phyloP scores from a whole-genome alignment of 192 early-diverging fungal species.

The Linnemannia schmuckeri region DNA sequence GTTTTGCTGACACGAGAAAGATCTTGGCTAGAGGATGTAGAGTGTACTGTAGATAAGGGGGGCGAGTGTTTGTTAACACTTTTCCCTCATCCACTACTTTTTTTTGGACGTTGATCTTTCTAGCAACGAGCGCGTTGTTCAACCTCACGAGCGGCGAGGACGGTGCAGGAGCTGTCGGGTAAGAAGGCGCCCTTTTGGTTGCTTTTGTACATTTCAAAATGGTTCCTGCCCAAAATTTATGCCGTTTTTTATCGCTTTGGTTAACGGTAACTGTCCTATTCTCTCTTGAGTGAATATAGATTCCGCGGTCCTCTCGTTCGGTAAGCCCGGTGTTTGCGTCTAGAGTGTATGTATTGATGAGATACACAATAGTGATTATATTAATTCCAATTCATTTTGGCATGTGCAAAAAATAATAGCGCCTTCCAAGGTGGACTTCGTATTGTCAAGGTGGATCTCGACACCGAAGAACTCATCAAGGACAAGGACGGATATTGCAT shows the following conservation, averaged over 20 bases:
- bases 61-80: neutral
- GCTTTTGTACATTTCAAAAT: too few relatives aligned
- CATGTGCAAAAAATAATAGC: conserved; percentile 12
- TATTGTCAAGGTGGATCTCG: conserved; percentile 69
- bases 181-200: neutral
- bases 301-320: conserved; percentile 17
- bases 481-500: conserved; percentile 62
- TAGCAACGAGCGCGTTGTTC: conserved; percentile 49
- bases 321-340: neutral
- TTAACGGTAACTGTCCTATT: neutral
- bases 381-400: neutral
- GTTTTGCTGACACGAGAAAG: too few relatives aligned
- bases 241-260: conserved; percentile 5
- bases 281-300: conserved; percentile 6
- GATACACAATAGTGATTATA: too few relatives aligned
- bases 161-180: conserved; percentile 76
- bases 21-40: too few relatives aligned
- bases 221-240: neutral
- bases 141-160: conserved; percentile 61
- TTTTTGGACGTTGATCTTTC: neutral
- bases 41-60: too few relatives aligned
- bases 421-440: conserved; percentile 30
- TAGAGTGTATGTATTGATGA: too few relatives aligned
- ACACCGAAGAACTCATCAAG: conserved; percentile 63
- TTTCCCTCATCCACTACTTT: neutral